phyloP scores from a whole-genome alignment of 495 filamentous ascomycete genomes.

The Articulospora tetracladia region DNA sequence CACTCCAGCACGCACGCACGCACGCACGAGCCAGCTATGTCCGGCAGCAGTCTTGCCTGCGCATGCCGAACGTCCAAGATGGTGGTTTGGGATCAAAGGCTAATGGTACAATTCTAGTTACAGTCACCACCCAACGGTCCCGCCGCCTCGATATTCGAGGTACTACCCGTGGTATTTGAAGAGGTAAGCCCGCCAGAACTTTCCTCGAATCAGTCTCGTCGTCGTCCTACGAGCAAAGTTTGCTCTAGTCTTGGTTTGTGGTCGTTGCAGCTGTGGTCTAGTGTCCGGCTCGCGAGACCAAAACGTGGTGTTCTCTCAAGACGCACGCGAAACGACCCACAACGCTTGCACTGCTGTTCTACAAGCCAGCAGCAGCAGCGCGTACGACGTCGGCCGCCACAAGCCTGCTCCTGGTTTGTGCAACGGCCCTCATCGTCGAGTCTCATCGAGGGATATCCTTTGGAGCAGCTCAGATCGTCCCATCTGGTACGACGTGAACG shows the following conservation, averaged over 20 bases:
- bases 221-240: background rate
- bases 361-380: slow-evolving; percentile 4
- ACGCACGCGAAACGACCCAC: slow-evolving; percentile 17
- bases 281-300: slow-evolving; percentile 7
- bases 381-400: slow-evolving; percentile 14
- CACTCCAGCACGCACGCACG: slow-evolving; percentile 9
- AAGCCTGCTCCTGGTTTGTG: slow-evolving; percentile 11
- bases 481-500: background rate
- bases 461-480: background rate
- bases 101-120: background rate
- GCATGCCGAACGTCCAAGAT: background rate
- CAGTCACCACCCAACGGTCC: background rate
- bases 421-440: background rate
- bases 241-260: background rate
- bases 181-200: slow-evolving; percentile 8
- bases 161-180: slow-evolving; percentile 1
- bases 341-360: background rate
- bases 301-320: slow-evolving; percentile 18
- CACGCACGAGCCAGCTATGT: slow-evolving; percentile 9
- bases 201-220: background rate
- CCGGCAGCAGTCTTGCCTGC: background rate
- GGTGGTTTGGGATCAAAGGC: background rate
- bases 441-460: background rate
- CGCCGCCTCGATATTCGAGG: background rate
- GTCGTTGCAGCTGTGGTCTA: background rate